Conservation (phyloP, 306 rosid species). For the Lagenaria siceraria region DNA sequence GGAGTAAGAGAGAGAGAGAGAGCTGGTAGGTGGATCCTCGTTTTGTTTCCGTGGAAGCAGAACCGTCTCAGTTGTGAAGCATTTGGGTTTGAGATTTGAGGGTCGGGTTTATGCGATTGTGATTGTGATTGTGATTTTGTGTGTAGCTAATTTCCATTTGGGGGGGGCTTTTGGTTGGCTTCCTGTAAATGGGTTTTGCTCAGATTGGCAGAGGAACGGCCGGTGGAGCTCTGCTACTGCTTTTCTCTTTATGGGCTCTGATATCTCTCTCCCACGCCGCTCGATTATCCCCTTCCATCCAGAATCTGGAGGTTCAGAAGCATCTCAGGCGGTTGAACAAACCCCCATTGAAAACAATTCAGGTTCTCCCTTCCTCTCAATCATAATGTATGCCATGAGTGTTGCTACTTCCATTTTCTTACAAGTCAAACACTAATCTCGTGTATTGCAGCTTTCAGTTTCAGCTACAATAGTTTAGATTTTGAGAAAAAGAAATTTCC, state of each 20-base stretch:
- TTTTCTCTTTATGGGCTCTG: slow-evolving; percentile 33
- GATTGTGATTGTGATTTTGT: no score
- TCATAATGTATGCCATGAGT: neutral
- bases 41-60: neutral
- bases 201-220: slow-evolving; percentile 17
- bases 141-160: neutral
- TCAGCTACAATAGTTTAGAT: neutral
- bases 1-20: no score
- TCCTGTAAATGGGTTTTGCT: slow-evolving; percentile 4
- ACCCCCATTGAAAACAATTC: slow-evolving; percentile 59
- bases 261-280: slow-evolving; percentile 37
- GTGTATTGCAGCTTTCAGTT: neutral
- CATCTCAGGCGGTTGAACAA: slow-evolving; percentile 89
- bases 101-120: neutral
- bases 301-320: slow-evolving; percentile 60
- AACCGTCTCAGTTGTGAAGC: neutral
- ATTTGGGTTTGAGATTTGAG: neutral
- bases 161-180: neutral
- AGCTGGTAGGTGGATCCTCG: neutral
- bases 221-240: slow-evolving; percentile 15
- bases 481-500: neutral
- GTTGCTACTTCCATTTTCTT: no score
- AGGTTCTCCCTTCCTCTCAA: slow-evolving; percentile 28
- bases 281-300: slow-evolving; percentile 51
- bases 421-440: no score